Conservation (phyloP, 345 rosid species). For the Ceriops zippeliana region DNA sequence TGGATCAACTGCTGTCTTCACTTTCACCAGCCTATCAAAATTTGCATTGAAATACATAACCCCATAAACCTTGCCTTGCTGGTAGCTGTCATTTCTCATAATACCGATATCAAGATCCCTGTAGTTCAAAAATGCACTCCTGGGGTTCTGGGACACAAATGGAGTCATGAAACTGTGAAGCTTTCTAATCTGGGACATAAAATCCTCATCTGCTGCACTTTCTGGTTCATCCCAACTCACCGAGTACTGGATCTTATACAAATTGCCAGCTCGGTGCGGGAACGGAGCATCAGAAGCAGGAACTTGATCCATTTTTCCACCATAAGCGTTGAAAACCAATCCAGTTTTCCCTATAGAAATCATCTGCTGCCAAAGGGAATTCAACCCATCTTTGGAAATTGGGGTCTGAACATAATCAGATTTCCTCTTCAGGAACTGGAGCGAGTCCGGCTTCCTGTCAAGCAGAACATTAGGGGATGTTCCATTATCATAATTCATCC, state of each 20-base stretch:
- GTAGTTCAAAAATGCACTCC: conserved; percentile 38
- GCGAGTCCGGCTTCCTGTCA: conserved; percentile 35
- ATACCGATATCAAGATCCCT: conserved; percentile 32
- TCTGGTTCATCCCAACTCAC: conserved; percentile 42
- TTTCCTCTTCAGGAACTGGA: conserved; percentile 55
- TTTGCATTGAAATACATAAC: conserved; percentile 19
- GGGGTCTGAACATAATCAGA: conserved; percentile 57
- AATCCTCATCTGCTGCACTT: conserved; percentile 12
- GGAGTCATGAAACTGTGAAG: conserved; percentile 42
- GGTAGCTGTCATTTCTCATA: conserved; percentile 26
- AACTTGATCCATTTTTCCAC: conserved; percentile 60
- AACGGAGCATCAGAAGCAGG: conserved; percentile 42
- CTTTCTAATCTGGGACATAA: conserved; percentile 29
- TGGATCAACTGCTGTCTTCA: conserved; percentile 33
- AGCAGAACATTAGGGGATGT: conserved; percentile 42
- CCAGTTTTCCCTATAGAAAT: conserved; percentile 38
- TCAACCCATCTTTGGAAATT: conserved; percentile 35
- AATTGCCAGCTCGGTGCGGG: conserved; percentile 56
- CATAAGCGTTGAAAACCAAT: conserved; percentile 51
- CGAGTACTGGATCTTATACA: conserved; percentile 48
- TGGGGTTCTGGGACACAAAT: conserved; percentile 55
- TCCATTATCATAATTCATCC: conserved; percentile 16
- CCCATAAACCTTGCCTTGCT: conserved; percentile 52
- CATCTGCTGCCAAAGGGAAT: conserved; percentile 51
- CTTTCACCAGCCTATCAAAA: conserved; percentile 25